Evolutionary conservation across 2,329 filamentous ascomycete species (phyloP).

Genomic region (Trichoderma guizhouense): DNA sequence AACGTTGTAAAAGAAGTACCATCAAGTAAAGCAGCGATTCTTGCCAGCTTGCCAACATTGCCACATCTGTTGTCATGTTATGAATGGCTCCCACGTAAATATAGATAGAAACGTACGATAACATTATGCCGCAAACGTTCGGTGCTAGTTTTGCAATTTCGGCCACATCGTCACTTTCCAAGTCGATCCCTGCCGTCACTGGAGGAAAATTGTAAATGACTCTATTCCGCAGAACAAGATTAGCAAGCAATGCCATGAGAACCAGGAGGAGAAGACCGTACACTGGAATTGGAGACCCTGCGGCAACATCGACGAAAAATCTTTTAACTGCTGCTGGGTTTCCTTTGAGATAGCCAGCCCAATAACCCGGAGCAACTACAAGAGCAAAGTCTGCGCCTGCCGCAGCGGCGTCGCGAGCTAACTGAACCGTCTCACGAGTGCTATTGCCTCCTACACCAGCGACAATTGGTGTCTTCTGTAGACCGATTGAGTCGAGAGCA

Average conservation of each 20-base stretch:
- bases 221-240: neutral
- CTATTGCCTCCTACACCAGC: neutral
- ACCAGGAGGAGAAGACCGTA: neutral
- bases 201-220: constrained; percentile 3
- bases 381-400: neutral
- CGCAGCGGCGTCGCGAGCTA: neutral
- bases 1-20: neutral
- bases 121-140: neutral
- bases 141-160: neutral
- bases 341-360: neutral
- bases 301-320: neutral
- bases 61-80: neutral
- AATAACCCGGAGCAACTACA: neutral
- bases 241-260: neutral
- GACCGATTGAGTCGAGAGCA: neutral
- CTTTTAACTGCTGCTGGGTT: neutral
- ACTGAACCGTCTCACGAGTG: constrained; percentile 5
- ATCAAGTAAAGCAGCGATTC: neutral
- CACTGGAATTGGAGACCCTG: neutral
- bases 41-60: neutral
- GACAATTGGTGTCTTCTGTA: neutral
- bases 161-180: neutral
- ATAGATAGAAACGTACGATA: neutral
- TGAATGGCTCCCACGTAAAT: neutral
- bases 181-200: neutral